Base-by-base conservation (phyloP, 2,329 filamentous ascomycete genomes). In the Colletotrichum chlorophyti region DNA sequence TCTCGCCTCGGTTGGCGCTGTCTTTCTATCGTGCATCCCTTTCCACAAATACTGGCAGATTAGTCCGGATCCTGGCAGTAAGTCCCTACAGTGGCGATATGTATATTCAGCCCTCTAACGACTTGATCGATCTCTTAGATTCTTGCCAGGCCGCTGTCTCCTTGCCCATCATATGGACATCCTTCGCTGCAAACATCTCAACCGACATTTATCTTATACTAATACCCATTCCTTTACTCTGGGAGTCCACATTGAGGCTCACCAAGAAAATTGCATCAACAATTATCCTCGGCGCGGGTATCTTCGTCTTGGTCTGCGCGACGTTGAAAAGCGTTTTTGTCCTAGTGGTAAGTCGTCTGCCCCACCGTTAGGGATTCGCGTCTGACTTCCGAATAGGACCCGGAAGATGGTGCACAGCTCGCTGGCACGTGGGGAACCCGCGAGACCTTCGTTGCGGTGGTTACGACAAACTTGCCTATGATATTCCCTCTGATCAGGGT, bases 161-260 rank as follows among this genome's bases (percentile, higher is more conserved):
- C 0, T 74, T 74, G 14, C 76, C 78, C 45, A 74, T 83, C 43
- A 72, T 83, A 32, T 83, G 79, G 67, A 76, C 80, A n/a, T 81
- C 76, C 2, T 77, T 82, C 27, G 70, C 75, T 4, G 70, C 81
- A 59, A 87, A 86, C 61, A 76, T 85, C 3, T 63, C 72, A 2
- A 87, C 84, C 3, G 85, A 87, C 62, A 48, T 85, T 1, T 87
- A 86, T 62, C 73, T 87, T 8, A 80, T 87, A 53, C 77, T 78
- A 24, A 85, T 87, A 32, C 83, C 83, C 0, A 72, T 84, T 5
- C 83, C 83, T 2, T 81, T 85, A 69, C 69, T 76, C 1, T 78
- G 72, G 70, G 67, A 68, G 48, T 72, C 74, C 4, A 71, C 62
- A 7, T 67, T 78, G 61, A 70, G 66, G 8, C 65, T 66, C 10